Conservation (phyloP, 148 eudicot genomes). For the Nepenthes mirabilis region DNA sequence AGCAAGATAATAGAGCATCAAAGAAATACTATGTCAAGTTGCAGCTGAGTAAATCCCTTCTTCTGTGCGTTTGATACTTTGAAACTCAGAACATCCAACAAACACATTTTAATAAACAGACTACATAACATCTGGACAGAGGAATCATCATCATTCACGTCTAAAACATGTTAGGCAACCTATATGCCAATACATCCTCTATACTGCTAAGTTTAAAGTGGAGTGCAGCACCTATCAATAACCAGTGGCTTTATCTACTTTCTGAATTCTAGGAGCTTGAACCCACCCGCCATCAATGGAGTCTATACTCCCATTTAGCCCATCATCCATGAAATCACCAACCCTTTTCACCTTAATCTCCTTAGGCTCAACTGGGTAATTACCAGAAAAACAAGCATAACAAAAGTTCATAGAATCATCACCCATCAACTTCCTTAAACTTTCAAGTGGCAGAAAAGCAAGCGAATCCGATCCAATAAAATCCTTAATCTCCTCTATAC, state of each 20-base stretch:
- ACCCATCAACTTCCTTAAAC: slow-evolving; percentile 34
- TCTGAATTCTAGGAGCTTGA: slow-evolving; percentile 20
- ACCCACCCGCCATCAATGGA: slow-evolving; percentile 34
- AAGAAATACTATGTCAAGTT: too few relatives aligned
- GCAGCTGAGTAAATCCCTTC: too few relatives aligned
- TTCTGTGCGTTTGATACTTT: too few relatives aligned
- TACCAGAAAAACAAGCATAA: slow-evolving; percentile 60
- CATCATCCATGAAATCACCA: slow-evolving; percentile 48
- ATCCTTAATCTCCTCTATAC: slow-evolving; percentile 30
- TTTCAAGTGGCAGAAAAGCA: slow-evolving; percentile 54
- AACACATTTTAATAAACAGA: too few relatives aligned
- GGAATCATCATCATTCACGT: too few relatives aligned
- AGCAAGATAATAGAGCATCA: too few relatives aligned
- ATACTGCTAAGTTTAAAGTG: too few relatives aligned
- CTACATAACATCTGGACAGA: too few relatives aligned
- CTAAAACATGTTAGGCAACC: too few relatives aligned
- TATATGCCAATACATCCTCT: too few relatives aligned
- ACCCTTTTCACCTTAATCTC: slow-evolving; percentile 42
- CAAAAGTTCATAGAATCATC: slow-evolving; percentile 26
- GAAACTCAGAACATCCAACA: too few relatives aligned
- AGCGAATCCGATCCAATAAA: slow-evolving; percentile 62
- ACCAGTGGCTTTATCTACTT: slow-evolving; percentile 15
- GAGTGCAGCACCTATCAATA: not conserved
- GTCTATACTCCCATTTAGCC: slow-evolving; percentile 24
- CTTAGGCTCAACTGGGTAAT: slow-evolving; percentile 40